Conservation (phyloP, 345 rosid genomes). For the Diplotaxis tenuifolia region DNA sequence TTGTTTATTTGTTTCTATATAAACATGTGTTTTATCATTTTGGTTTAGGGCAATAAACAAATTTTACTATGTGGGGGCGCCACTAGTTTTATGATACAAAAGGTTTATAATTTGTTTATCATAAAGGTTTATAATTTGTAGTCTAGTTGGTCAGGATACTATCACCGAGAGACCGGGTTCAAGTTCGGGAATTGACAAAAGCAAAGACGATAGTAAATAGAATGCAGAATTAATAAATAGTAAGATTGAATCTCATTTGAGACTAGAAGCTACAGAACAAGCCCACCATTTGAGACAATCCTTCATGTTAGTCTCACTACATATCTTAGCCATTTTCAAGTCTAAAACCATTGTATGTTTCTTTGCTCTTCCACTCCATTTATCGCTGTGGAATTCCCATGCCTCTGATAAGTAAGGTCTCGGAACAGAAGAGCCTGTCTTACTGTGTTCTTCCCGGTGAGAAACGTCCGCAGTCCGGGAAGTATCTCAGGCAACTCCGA, state of each 20-base stretch:
- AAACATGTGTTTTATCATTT: no score
- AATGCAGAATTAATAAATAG: neutral
- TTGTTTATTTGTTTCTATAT: no score
- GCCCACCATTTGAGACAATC: constrained; percentile 71
- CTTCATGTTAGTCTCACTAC: constrained; percentile 54
- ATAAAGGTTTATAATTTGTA: no score
- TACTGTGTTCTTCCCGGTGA: constrained; percentile 39
- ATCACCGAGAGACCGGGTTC: no score
- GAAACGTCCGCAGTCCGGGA: constrained; percentile 61
- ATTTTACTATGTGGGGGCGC: neutral
- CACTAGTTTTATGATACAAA: neutral
- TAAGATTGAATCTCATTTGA: constrained; percentile 38
- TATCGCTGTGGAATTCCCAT: constrained; percentile 52
- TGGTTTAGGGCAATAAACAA: neutral
- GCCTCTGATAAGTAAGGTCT: constrained; percentile 89
- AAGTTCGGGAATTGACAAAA: neutral
- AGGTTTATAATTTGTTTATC: neutral
- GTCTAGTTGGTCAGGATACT: neutral
- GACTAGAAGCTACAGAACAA: constrained; percentile 65
- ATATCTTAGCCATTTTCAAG: constrained; percentile 54
- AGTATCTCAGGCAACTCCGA: constrained; percentile 66
- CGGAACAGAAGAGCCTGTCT: constrained; percentile 26
- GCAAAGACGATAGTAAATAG: neutral
- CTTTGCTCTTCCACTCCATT: constrained; percentile 32
- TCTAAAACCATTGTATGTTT: constrained; percentile 51